Conservation (phyloP, 805 yeast species). For the Saccharomyces jurei region DNA sequence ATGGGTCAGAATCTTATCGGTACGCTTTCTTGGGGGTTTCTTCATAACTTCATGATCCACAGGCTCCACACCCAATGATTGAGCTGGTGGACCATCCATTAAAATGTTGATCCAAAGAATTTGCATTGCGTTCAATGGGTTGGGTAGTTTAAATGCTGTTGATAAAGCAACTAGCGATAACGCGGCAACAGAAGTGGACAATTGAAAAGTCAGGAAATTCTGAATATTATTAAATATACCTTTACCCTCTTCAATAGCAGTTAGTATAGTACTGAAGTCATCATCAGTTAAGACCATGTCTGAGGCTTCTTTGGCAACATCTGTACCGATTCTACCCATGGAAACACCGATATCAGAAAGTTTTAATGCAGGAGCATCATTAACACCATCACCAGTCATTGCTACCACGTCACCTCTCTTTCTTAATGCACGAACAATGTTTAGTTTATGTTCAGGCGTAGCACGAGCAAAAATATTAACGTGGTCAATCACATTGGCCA, state of each 20-base stretch:
- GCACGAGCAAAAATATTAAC: slow-evolving; percentile 92
- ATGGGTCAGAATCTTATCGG: slow-evolving; percentile 72
- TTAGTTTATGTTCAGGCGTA: slow-evolving; percentile 87
- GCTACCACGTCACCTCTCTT: slow-evolving; percentile 92
- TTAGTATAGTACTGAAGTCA: slow-evolving; percentile 87
- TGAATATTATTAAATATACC: slow-evolving; percentile 95
- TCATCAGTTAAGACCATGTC: slow-evolving; percentile 97
- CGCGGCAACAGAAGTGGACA: slow-evolving; percentile 94
- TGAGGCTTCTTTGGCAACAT: slow-evolving; percentile 96
- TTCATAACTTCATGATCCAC: slow-evolving; percentile 94
- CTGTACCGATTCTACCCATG: slow-evolving; percentile 92
- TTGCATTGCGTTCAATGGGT: slow-evolving; percentile 97
- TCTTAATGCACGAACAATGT: slow-evolving; percentile 83
- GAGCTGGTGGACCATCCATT: slow-evolving; percentile 99
- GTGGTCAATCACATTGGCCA: slow-evolving; percentile 67
- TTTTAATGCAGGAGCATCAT: slow-evolving; percentile 97
- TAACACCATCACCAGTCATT: slow-evolving; percentile 99
- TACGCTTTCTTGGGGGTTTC: slow-evolving; percentile 88
- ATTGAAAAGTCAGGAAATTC: slow-evolving; percentile 88
- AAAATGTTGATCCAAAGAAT: slow-evolving; percentile 93
- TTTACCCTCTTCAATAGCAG: slow-evolving; percentile 95
- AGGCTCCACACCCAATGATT: slow-evolving; percentile 93
- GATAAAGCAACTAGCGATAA: slow-evolving; percentile 79
- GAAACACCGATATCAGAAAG: slow-evolving; percentile 94
- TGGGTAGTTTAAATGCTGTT: slow-evolving; percentile 80